Base-by-base conservation (phyloP, 805 yeast genomes). In the Yarrowia sp. region DNA sequence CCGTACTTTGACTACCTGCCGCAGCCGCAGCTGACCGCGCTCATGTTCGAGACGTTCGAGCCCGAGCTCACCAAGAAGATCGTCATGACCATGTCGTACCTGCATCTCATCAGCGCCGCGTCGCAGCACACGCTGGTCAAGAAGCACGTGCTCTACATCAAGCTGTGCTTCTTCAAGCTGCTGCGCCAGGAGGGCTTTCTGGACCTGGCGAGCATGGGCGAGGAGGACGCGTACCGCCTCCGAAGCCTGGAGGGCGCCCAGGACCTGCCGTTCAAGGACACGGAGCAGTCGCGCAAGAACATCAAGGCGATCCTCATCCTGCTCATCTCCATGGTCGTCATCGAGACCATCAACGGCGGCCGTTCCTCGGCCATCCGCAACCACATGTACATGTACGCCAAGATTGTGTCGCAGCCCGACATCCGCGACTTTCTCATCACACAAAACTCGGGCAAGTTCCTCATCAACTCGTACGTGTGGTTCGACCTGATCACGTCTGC, bases 301-400 rank as follows among this genome's bases (percentile, higher is more conserved):
- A 29, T 55, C 47, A 55, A 55, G 38, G 46, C 61, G 6, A 55
- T 55, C 16, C 47, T 38, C 38, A 38, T 36, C 14, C 36, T 55
- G 47, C 38, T 55, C 24, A 55, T 55, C 21, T 38, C 61, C 18
- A 55, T 55, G 46, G 61, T 55, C 1, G 24, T 29, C 38, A 55
- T 55, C n/a, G 61, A 55, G 16, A 38, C 38, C 29, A 55, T 55
- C 47, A 55, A 55, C 29, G 61, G 61, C 6, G 61, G 61, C 14
- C 35, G 61, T 2, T 55, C 61, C 1, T 55, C 61, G 10, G 47
- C 61, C 8, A 55, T 55, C 21, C 24, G 61, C 18, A 38, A 55
- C 47, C 61, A 55, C 47, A 55, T 55, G 61, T 55, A 29, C 47
- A 55, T 55, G 61, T 55, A 55, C 41, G 61, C 47, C 46, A 38